Evolutionary conservation across 306 rosid species (phyloP), one percentile per base, ranked within the genome.

Genomic region (Trifolium subterraneum): DNA sequence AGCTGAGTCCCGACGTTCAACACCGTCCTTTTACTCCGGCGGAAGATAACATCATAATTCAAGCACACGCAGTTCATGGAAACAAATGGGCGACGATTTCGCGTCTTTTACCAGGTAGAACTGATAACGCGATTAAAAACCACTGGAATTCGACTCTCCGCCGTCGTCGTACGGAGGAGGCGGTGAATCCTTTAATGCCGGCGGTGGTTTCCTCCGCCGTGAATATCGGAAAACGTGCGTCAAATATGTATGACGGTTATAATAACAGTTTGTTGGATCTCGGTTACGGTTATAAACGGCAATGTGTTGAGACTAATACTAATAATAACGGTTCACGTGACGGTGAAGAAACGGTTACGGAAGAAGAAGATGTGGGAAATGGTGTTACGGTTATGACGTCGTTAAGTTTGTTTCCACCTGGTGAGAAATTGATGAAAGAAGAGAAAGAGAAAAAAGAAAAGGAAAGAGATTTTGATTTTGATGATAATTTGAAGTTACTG

Each of bases 21-120:
- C 98, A 94, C 76, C 88, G 88, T 3, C 90, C 98, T 0, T 94
- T 94, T n/a, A 86, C 88, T 0, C 86, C 93, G 0, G 74, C 79
- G 3, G 98, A 94, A 76, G 96, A 91, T 13, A 71, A 66, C 2
- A 20, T 86, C 75, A 91, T 94, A 5, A n/a, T 84, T n/a, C 47
- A 52, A 45, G 93, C 96, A 8, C 97, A 91, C 72, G 83, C 86
- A 1, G 0, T 79, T n/a, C 95, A 94, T 62, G 98, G 98, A 0
- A 94, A 94, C 74, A 91, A 89, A 76, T 94, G 98, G 98, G 96
- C 97, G 36, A 94, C 96, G 19, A 90, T 94, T n/a, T 88, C 98
- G 0, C 87, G 97, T 23, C 85, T 90, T 56, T 77, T 94, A 8
- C 97, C 94, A 0, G 97, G 98, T 2, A 89, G 98, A 0, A 89